Percentiles rank a stretch among this genome's conserved stretches.
Evolutionary conservation across 2,329 filamentous ascomycete genomes (phyloP).

Genomic region (Hirsutella minnesotensis): DNA sequence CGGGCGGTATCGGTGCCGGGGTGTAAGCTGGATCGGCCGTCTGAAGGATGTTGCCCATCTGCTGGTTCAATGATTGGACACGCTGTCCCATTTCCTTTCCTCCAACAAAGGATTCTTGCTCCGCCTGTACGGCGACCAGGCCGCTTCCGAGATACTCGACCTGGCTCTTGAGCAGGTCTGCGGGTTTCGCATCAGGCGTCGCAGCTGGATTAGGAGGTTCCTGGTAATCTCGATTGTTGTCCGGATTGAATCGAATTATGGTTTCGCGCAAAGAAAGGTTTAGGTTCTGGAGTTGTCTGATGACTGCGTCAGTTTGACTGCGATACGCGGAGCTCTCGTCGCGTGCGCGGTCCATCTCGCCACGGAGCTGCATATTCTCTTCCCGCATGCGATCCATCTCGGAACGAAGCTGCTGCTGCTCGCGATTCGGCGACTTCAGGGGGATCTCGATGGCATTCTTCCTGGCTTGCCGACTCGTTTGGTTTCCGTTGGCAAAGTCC

Average conservation of each 20-base stretch:
- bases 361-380: slow-evolving; percentile 28
- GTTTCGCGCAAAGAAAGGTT: slow-evolving; percentile 56
- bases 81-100: slow-evolving; percentile 33
- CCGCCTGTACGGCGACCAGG: slow-evolving; percentile 46
- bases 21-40: slow-evolving; percentile 35
- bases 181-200: slow-evolving; percentile 23
- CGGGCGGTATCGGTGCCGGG: slow-evolving; percentile 44
- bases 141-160: slow-evolving; percentile 61
- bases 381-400: slow-evolving; percentile 34
- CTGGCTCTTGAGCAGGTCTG: slow-evolving; percentile 40
- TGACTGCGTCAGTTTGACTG: slow-evolving; percentile 18
- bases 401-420: slow-evolving; percentile 38
- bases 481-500: slow-evolving; percentile 46
- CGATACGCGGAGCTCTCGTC: too few relatives aligned
- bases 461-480: slow-evolving; percentile 15
- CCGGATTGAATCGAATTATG: slow-evolving; percentile 51
- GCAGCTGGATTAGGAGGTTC: slow-evolving; percentile 24
- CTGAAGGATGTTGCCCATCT: slow-evolving; percentile 47
- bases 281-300: slow-evolving; percentile 51
- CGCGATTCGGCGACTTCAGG: slow-evolving; percentile 43
- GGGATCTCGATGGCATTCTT: slow-evolving; percentile 43
- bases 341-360: too few relatives aligned
- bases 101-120: slow-evolving; percentile 32
- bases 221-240: slow-evolving; percentile 33
- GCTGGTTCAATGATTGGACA: slow-evolving; percentile 51